phyloP scores from a whole-genome alignment of 768 basidiomycete genomes.

The Russula foetens region DNA sequence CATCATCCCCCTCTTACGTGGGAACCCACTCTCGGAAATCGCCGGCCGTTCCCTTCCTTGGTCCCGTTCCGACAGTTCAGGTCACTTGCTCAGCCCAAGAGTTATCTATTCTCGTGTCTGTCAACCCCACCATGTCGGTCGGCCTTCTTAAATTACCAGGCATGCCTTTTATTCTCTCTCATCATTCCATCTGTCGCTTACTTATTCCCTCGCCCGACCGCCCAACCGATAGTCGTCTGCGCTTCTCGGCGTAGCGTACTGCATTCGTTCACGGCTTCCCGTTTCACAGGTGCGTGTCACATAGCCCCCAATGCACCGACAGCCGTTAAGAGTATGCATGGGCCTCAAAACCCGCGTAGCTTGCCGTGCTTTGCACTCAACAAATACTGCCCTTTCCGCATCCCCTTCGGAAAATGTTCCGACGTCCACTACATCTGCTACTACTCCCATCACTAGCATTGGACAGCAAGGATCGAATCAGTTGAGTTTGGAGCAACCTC shows the following conservation, averaged over 20 bases:
- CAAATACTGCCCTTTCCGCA: slow-evolving; percentile 34
- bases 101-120: too few species aligned
- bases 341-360: slow-evolving; percentile 28
- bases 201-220: neutral
- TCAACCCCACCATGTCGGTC: slow-evolving; percentile 14
- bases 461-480: slow-evolving; percentile 80
- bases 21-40: neutral
- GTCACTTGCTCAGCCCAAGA: too few species aligned
- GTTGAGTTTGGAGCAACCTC: slow-evolving; percentile 76
- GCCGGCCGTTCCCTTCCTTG: too few species aligned
- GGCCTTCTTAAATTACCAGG: slow-evolving; percentile 8
- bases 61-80: too few species aligned
- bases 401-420: slow-evolving; percentile 33
- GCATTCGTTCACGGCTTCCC: neutral
- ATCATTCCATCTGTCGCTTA: neutral
- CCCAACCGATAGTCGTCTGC: slow-evolving; percentile 8
- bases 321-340: neutral
- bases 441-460: slow-evolving; percentile 56
- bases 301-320: neutral
- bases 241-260: slow-evolving; percentile 6
- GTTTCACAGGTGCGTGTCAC: slow-evolving; percentile 2
- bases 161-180: neutral
- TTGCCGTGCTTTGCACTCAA: slow-evolving; percentile 49
- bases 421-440: slow-evolving; percentile 35
- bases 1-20: neutral